Conservation (phyloP, 805 yeast genomes). For the Nakazawaea ernobii region DNA sequence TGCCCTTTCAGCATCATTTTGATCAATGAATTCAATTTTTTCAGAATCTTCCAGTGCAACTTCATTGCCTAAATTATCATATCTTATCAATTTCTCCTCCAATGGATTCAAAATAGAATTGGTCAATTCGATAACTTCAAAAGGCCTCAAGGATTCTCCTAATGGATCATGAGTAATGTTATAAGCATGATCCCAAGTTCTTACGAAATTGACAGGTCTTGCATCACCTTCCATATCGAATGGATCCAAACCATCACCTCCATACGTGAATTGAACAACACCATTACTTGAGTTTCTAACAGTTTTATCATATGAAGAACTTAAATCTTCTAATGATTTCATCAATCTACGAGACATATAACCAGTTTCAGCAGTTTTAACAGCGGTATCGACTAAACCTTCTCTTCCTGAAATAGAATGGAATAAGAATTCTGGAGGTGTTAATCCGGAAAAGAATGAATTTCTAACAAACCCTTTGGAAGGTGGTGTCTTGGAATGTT, state of each 20-base stretch:
- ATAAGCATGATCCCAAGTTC: conserved; percentile 92
- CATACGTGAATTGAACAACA: conserved; percentile 95
- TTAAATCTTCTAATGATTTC: conserved; percentile 95
- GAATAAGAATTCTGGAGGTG: conserved; percentile 95
- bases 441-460: conserved; percentile 87
- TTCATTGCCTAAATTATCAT: conserved; percentile 64
- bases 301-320: conserved; percentile 88
- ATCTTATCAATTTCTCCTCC: conserved; percentile 53
- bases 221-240: conserved; percentile 99
- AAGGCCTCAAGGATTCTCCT: conserved; percentile 62
- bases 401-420: conserved; percentile 99
- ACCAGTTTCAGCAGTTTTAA: conserved; percentile 98
- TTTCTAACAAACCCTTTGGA: conserved; percentile 97
- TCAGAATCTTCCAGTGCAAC: conserved; percentile 38
- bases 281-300: conserved; percentile 95
- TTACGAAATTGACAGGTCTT: conserved; percentile 83
- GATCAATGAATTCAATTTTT: conserved; percentile 68
- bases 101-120: conserved; percentile 55
- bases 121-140: conserved; percentile 51
- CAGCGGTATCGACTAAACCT: conserved; percentile 99
- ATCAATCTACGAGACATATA: conserved; percentile 96
- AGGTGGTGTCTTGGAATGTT: conserved; percentile 94
- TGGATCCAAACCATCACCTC: conserved; percentile 98
- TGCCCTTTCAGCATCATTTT: conserved; percentile 79
- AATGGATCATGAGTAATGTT: conserved; percentile 59